Conservation (phyloP, 1,139 yeast genomes). For the Blastobotrys ciferrii region DNA sequence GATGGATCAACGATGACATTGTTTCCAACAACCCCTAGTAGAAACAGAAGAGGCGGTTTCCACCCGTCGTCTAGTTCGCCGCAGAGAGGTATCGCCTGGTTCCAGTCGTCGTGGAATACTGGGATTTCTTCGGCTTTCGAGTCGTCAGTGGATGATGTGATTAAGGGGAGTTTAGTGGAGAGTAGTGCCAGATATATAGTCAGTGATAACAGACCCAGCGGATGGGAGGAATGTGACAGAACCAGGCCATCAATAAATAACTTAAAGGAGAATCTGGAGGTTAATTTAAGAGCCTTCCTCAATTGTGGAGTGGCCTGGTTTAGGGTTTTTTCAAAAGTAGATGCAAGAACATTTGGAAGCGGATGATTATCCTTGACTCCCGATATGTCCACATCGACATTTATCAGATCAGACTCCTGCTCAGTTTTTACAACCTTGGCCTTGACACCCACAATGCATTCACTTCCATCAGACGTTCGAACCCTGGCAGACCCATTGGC, state of each 20-base stretch:
- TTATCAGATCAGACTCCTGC: slow-evolving; percentile 49
- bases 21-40: slow-evolving; percentile 70
- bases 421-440: slow-evolving; percentile 70
- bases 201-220: slow-evolving; percentile 73
- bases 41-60: slow-evolving; percentile 73
- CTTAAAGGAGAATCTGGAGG: slow-evolving; percentile 72
- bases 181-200: slow-evolving; percentile 78
- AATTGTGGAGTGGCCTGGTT: slow-evolving; percentile 33
- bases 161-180: slow-evolving; percentile 71
- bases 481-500: slow-evolving; percentile 92
- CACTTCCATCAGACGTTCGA: slow-evolving; percentile 83
- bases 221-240: slow-evolving; percentile 65
- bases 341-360: slow-evolving; percentile 42
- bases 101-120: slow-evolving; percentile 87
- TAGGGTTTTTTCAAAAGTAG: slow-evolving; percentile 39
- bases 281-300: slow-evolving; percentile 55
- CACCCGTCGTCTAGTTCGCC: slow-evolving; percentile 33
- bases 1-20: slow-evolving; percentile 79
- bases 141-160: slow-evolving; percentile 61
- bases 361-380: slow-evolving; percentile 38
- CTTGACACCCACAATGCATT: slow-evolving; percentile 86
- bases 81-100: slow-evolving; percentile 50
- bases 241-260: slow-evolving; percentile 76
- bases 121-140: slow-evolving; percentile 74
- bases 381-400: slow-evolving; percentile 68